Conservation (phyloP, 805 yeast species). For the Lipomyces sp. region DNA sequence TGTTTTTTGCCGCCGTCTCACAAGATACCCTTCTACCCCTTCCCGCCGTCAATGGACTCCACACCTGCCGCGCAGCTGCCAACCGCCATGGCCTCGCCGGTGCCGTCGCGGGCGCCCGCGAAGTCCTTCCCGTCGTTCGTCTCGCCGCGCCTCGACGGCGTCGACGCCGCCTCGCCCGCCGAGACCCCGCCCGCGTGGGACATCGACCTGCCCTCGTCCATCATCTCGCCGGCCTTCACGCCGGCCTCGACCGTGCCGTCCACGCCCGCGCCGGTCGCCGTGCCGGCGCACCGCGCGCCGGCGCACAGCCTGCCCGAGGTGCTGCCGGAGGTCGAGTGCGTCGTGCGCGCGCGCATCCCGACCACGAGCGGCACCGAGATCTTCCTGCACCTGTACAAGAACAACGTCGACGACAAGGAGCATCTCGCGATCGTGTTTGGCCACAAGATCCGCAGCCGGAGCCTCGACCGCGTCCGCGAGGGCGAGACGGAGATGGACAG, state of each 20-base stretch:
- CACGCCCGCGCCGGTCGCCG: conserved; percentile 26
- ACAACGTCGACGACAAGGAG: conserved; percentile 84
- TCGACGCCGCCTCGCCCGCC: conserved; percentile 1
- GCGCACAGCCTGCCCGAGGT: conserved; percentile 30
- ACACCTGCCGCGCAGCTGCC: no score
- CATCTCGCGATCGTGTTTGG: conserved; percentile 97
- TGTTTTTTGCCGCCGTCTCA: no score
- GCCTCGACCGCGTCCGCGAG: conserved; percentile 58
- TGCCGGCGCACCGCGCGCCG: conserved; percentile 1
- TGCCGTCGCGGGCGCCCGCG: neutral
- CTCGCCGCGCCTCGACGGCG: conserved; percentile 17
- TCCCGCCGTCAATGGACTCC: no score
- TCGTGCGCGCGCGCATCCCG: conserved; percentile 94
- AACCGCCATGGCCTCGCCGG: no score
- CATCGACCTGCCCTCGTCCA: conserved; percentile 8
- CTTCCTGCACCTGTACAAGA: conserved; percentile 82
- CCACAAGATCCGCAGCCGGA: conserved; percentile 75
- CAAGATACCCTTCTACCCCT: no score
- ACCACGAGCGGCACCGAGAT: conserved; percentile 94
- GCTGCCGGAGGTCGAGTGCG: conserved; percentile 77
- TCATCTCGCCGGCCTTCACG: conserved; percentile 25
- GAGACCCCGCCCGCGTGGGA: neutral
- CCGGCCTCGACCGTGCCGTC: conserved; percentile 20
- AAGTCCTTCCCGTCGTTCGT: conserved; percentile 23
- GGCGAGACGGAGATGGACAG: conserved; percentile 86